Base-by-base conservation (phyloP, 176 grass and related monocot genomes). In the Puccinellia tenuiflora region DNA sequence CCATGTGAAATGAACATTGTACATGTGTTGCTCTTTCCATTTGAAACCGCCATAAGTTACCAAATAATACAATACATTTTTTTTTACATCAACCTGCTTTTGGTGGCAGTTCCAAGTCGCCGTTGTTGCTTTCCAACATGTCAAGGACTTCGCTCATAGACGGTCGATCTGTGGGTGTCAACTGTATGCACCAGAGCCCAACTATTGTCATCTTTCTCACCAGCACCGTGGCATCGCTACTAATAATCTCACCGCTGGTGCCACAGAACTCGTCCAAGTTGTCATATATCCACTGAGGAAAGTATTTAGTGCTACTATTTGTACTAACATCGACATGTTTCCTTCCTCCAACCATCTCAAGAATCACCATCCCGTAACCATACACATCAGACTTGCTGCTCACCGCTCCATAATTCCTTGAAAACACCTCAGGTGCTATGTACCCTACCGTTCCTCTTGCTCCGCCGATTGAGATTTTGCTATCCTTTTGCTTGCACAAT, bases 341-440 rank as follows among this genome's bases (percentile, higher is more conserved):
- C 20, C 74, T 68, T 57, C 47, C 61, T 15, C 83, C 61, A 6
- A 57, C 81, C 55, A 83, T 74, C 33, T 78, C 74, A 43, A 85
- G 73, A 22, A 85, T 13, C 47, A 85, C 37, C 83, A 85, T 85
- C 3, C 73, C 74, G 24, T 68, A 77, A 33, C 74, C 42, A 8
- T 78, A 85, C 4, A 85, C 74, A 46, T 78, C 48, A 14, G 61
- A 50, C 28, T 76, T 85, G 57, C 37, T 88, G 13, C 75, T 35
- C 3, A 56, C 56, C n/a, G 57, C 35, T 50, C 87, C 77, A 18
- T 80, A 85, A 5, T 85, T 42, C 18, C 81, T 84, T 2, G 64
- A 79, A 17, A 84, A 88, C 0, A 88, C 35, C 55, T 88, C 86
- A 1, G 86, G 86, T 1, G 81, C 76, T 28, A 89, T 85, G 16